Evolutionary conservation across 768 basidiomycete genomes (phyloP).

Genomic region (Tricholoma flavovirens): DNA sequence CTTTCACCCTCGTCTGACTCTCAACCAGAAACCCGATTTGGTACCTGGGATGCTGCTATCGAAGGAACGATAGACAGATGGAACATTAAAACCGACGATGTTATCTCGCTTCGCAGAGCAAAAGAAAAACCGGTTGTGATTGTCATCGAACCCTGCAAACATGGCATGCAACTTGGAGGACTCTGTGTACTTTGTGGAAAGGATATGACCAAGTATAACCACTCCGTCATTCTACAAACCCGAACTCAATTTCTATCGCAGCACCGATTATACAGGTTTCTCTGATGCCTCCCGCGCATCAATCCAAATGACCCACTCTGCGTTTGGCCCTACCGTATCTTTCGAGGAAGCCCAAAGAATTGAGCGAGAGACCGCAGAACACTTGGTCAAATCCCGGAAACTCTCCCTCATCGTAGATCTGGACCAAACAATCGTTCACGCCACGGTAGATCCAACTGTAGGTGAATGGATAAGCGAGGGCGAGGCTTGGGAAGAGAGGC

Average conservation of each 20-base stretch:
- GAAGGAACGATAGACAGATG: slow-evolving; percentile 75
- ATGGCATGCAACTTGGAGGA: slow-evolving; percentile 88
- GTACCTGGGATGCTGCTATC: slow-evolving; percentile 86
- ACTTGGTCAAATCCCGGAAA: slow-evolving; percentile 68
- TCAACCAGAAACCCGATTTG: slow-evolving; percentile 66
- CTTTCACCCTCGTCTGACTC: slow-evolving; percentile 38
- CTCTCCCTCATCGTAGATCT: slow-evolving; percentile 97
- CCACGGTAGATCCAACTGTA: slow-evolving; percentile 96
- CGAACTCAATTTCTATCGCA: slow-evolving; percentile 9
- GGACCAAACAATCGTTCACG: slow-evolving; percentile 98
- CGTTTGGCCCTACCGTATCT: slow-evolving; percentile 86
- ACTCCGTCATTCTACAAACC: slow-evolving; percentile 6
- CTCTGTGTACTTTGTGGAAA: slow-evolving; percentile 93
- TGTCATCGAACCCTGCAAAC: slow-evolving; percentile 90
- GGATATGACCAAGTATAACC: slow-evolving; percentile 78
- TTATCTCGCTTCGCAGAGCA: slow-evolving; percentile 53
- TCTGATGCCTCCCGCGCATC: slow-evolving; percentile 81
- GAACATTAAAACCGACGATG: slow-evolving; percentile 62
- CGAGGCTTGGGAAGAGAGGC: slow-evolving; percentile 68
- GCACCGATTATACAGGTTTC: slow-evolving; percentile 84
- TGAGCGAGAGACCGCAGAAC: slow-evolving; percentile 75
- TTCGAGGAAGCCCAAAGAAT: slow-evolving; percentile 88
- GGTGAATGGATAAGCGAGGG: slow-evolving; percentile 95
- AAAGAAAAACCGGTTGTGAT: slow-evolving; percentile 56
- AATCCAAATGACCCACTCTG: slow-evolving; percentile 93